phyloP scores from a whole-genome alignment of 345 rosid genomes.

The Lagerstroemia speciosa region DNA sequence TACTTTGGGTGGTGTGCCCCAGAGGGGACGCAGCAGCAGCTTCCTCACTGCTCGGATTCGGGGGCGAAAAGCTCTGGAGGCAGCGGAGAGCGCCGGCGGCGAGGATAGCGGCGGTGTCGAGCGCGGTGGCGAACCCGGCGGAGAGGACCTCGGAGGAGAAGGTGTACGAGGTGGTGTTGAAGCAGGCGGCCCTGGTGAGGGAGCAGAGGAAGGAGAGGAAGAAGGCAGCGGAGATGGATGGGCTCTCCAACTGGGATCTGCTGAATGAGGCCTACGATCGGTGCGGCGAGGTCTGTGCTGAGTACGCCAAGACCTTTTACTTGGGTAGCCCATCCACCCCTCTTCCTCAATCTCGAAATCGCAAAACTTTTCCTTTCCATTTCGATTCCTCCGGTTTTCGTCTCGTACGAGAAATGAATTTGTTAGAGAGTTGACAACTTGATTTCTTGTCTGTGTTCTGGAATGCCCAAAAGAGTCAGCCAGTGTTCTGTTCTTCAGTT shows the following conservation, averaged over 20 bases:
- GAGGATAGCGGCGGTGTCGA: slow-evolving; percentile 20
- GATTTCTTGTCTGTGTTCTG: background rate
- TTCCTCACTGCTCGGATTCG: slow-evolving; percentile 12
- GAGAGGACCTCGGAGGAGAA: slow-evolving; percentile 33
- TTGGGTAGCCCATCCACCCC: slow-evolving; percentile 6
- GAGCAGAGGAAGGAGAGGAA: slow-evolving; percentile 17
- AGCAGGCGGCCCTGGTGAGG: slow-evolving; percentile 44
- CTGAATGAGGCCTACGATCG: slow-evolving; percentile 40
- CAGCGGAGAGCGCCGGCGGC: slow-evolving; percentile 1
- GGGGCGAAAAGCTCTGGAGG: slow-evolving; percentile 12
- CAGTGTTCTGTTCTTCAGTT: background rate
- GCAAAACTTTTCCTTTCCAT: background rate
- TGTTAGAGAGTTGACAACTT: too few relatives aligned
- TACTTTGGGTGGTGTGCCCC: slow-evolving; percentile 38
- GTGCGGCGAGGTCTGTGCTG: slow-evolving; percentile 54
- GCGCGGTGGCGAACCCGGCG: slow-evolving; percentile 23
- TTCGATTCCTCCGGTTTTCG: too few relatives aligned
- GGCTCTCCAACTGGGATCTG: slow-evolving; percentile 20
- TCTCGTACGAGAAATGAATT: too few relatives aligned
- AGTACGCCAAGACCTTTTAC: slow-evolving; percentile 57
- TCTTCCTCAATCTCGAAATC: background rate
- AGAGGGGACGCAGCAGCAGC: slow-evolving; percentile 22
- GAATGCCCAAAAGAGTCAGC: too few relatives aligned
- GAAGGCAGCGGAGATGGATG: slow-evolving; percentile 11
- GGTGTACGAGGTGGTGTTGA: slow-evolving; percentile 46